Percentiles rank a stretch among this genome's conserved stretches.
Evolutionary conservation across 495 filamentous ascomycete species (phyloP).

Genomic region (Aspergillus incahuasiensis): DNA sequence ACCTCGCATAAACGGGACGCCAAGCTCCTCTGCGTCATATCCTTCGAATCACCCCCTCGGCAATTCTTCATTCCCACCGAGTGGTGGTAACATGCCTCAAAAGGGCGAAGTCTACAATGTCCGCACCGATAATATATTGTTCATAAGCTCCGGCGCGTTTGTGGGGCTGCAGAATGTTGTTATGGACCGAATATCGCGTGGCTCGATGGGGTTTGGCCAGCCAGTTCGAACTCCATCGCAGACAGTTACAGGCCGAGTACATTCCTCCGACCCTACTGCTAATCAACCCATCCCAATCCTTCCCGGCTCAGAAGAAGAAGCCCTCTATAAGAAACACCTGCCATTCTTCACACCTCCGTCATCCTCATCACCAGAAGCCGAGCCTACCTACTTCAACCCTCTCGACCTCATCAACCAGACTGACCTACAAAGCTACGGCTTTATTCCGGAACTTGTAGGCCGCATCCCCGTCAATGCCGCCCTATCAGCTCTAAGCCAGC

Average conservation of each 20-base stretch:
- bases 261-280: slow-evolving; percentile 22
- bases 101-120: slow-evolving; percentile 88
- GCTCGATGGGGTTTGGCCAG: slow-evolving; percentile 89
- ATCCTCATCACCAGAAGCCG: slow-evolving; percentile 25
- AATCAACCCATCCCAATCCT: slow-evolving; percentile 45
- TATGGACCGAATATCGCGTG: slow-evolving; percentile 77
- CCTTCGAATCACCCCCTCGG: slow-evolving; percentile 48
- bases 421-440: slow-evolving; percentile 85
- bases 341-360: slow-evolving; percentile 56
- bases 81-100: slow-evolving; percentile 34
- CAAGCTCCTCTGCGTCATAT: slow-evolving; percentile 28
- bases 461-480: slow-evolving; percentile 85
- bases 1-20: slow-evolving; percentile 42
- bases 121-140: slow-evolving; percentile 92
- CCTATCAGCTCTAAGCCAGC: slow-evolving; percentile 71
- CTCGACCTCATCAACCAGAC: slow-evolving; percentile 75
- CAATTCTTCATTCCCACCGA: slow-evolving; percentile 36
- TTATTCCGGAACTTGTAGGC: slow-evolving; percentile 93
- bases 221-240: slow-evolving; percentile 53
- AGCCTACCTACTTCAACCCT: slow-evolving; percentile 62
- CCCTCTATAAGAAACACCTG: slow-evolving; percentile 61
- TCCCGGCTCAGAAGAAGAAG: slow-evolving; percentile 52
- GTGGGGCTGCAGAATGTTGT: slow-evolving; percentile 88
- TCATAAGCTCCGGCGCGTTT: slow-evolving; percentile 94
- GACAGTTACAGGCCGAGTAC: slow-evolving; percentile 20